Conservation (phyloP, 306 rosid species). For the Mimosa bimucronata region DNA sequence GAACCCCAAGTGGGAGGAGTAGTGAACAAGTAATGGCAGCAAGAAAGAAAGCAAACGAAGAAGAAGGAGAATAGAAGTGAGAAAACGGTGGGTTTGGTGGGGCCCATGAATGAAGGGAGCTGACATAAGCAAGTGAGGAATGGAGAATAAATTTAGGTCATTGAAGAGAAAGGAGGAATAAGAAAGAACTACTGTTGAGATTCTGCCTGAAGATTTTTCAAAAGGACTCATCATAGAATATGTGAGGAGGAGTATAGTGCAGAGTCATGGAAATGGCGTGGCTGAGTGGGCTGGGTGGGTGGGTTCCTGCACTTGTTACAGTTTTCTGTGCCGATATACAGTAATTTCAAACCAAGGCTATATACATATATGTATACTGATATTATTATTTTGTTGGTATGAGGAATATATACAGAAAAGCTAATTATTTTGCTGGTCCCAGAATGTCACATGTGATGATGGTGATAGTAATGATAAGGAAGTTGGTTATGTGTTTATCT, state of each 20-base stretch:
- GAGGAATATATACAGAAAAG: background rate
- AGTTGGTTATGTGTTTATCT: constrained; percentile 28
- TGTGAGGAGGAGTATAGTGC: constrained; percentile 33
- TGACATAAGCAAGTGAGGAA: constrained; percentile 48
- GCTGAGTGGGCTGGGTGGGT: constrained; percentile 22
- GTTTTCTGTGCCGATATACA: constrained; percentile 15
- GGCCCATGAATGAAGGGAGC: constrained; percentile 39
- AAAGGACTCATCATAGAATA: constrained; percentile 48
- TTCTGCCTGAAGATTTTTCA: constrained; percentile 73
- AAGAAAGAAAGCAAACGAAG: constrained; percentile 28
- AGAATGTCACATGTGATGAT: constrained; percentile 24
- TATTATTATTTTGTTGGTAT: background rate
- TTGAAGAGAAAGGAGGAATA: constrained; percentile 56
- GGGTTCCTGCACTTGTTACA: constrained; percentile 37
- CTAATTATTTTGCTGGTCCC: constrained; percentile 1
- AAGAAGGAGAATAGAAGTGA: constrained; percentile 38
- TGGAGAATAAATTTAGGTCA: constrained; percentile 47
- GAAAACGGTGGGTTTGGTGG: constrained; percentile 43
- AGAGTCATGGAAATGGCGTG: constrained; percentile 37
- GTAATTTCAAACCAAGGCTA: constrained; percentile 6
- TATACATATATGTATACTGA: too few species aligned
- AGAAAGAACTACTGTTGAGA: constrained; percentile 63
- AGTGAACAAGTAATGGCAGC: constrained; percentile 22
- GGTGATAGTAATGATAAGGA: constrained; percentile 9
- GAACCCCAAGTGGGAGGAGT: constrained; percentile 33